Evolutionary conservation across 148 eudicot genomes (phyloP), one percentile per base, ranked within the genome.

Genomic region (Silene conica): DNA sequence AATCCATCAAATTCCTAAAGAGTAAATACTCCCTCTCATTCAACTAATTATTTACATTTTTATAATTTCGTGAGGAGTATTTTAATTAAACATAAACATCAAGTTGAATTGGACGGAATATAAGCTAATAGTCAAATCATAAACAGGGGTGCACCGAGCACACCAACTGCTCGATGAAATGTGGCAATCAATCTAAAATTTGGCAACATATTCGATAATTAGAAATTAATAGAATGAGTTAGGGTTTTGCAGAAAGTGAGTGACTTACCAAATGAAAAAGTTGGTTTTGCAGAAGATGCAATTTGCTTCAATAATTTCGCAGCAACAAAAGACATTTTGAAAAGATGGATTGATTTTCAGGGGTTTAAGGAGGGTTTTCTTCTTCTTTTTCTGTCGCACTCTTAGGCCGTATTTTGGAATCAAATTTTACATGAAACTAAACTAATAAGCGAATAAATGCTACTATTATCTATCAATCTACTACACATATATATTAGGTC

Each of bases 241-340:
- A 26, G 28, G 28, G 28, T 26, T 26, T 26, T 26, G 28, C 28
- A 26, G 34, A 31, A 2, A 10, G 52, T 50, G 55, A 50, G 54
- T 8, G 38, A 63, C 23, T 10, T 58, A 80, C 82, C 76, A 4
- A 66, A 48, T 66, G 63, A 4, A 66, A 74, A 75, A 18, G 73
- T 5, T 3, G 68, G 34, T 66, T 70, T 72, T 56, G 79, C 82
- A 75, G 79, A 75, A n/a, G 76, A 76, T 71, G 76, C 41, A 3
- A 80, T 48, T 6, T 80, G 79, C 26, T 72, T 76, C 18, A 63
- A 12, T n/a, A 80, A 57, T 80, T 50, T 75, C 10, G 76, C 60
- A 59, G 82, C 46, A 14, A 80, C 1, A 1, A 69, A 80, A 5
- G 82, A 76, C 82, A 76, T 78, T 73, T 13, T 78, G 55, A 11